Base-by-base conservation (phyloP, 345 rosid genomes). In the Populus nigra region DNA sequence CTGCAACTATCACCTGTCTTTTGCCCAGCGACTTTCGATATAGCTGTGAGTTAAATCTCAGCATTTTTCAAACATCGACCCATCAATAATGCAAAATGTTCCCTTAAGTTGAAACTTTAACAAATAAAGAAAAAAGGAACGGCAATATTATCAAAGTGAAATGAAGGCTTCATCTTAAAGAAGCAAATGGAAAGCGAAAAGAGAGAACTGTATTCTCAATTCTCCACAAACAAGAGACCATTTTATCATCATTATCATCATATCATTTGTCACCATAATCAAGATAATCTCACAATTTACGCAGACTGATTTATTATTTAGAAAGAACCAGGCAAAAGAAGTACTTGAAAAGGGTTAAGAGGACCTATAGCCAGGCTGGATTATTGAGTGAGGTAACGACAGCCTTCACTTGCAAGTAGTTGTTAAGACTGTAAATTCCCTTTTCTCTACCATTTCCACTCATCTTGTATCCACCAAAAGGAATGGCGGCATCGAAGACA, bases 381-480 rank as follows among this genome's bases (percentile, higher is more conserved):
- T 93, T 91, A 85, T 87, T 89, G 77, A 95, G 81, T 57, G 98
- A 74, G 74, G 94, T 87, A 38, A 95, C 97, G 71, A 93, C 99
- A 67, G 97, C 94, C 87, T 95, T 95, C 49, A 93, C 88, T 87
- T 95, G 99, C 92, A 92, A 84, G 89, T 93, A 95, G 81, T 86
- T 90, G 76, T 0, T 79, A 63, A 93, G 98, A 78, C 94, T 79
- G 84, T 95, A 90, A 45, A 90, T 78, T 33, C 99, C 93, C 86
- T 95, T 93, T 83, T 93, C 99, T 82, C 98, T 91, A 13, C 99
- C 98, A 0, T 81, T 82, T 7, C 99, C 99, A 73, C 97, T 95
- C 97, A 92, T 92, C 86, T 95, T 95, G 85, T 86, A 95, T 47
- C 99, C 99, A 16, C 98, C 99, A 76, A 95, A 93, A 41, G 99